Evolutionary conservation across 352 stramenopile species (phyloP).

Genomic region (Nothophytophthora sp.): DNA sequence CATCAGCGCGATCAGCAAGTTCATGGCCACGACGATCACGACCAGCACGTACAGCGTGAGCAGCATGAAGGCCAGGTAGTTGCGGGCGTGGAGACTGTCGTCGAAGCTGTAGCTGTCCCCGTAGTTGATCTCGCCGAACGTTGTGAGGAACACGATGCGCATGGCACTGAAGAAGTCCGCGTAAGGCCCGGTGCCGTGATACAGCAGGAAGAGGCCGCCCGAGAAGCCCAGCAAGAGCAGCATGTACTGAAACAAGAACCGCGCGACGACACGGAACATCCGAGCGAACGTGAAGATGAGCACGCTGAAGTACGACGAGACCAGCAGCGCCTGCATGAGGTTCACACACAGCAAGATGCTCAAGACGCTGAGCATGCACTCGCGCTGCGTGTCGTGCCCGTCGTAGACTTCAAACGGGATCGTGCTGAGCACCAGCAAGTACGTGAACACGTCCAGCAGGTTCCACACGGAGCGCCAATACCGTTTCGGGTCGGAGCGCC

Average conservation of each 20-base stretch:
- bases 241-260: constrained; percentile 58
- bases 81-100: constrained; percentile 33
- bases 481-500: constrained; percentile 30
- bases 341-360: constrained; percentile 58
- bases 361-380: constrained; percentile 52
- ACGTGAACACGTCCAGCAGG: constrained; percentile 51
- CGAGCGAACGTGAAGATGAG: constrained; percentile 67
- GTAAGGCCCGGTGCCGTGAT: constrained; percentile 43
- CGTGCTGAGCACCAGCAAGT: constrained; percentile 43
- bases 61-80: constrained; percentile 43
- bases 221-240: constrained; percentile 54
- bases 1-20: constrained; percentile 57
- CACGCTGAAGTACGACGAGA: constrained; percentile 61
- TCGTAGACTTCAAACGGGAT: constrained; percentile 49
- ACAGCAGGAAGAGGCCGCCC: constrained; percentile 44
- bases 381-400: constrained; percentile 32
- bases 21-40: constrained; percentile 58
- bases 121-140: constrained; percentile 65
- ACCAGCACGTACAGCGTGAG: constrained; percentile 55
- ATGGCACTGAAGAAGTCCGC: constrained; percentile 47
- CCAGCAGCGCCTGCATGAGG: constrained; percentile 54
- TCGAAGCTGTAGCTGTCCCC: constrained; percentile 50
- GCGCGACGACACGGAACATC: constrained; percentile 57
- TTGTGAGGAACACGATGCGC: constrained; percentile 58
- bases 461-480: constrained; percentile 67